Evolutionary conservation across 257 asterid species (phyloP).

Genomic region (Buddleja alternifolia): DNA sequence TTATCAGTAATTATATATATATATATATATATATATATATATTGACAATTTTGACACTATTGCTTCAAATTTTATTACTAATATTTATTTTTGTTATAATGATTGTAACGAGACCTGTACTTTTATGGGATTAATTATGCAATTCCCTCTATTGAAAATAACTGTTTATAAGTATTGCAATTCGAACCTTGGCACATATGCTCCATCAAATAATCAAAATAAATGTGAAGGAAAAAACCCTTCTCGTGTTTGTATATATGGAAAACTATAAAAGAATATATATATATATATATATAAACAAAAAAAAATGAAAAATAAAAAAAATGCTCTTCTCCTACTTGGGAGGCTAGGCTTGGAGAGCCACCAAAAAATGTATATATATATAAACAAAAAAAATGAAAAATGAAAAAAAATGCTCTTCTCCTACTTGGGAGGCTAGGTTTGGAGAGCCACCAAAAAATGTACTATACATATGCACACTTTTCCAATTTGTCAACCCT

Average conservation of each 20-base stretch:
- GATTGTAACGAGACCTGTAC: no score
- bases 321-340: not conserved
- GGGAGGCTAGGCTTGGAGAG: not conserved
- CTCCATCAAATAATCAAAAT: not conserved
- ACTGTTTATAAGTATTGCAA: no score
- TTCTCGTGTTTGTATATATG: not conserved
- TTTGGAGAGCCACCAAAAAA: not conserved
- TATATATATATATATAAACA: no score
- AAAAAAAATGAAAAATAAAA: not conserved
- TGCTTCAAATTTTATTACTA: no score
- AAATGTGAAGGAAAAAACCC: not conserved
- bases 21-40: no score
- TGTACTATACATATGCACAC: not conserved
- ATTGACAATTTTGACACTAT: no score
- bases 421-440: constrained; percentile 10
- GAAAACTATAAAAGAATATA: not conserved
- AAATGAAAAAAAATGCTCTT: not conserved
- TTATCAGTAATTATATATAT: no score
- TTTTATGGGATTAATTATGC: no score
- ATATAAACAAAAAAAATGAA: not conserved
- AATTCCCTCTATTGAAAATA: no score
- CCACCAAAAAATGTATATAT: no score
- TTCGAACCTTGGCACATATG: no score
- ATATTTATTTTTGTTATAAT: no score
- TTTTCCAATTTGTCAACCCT: not conserved